Conservation (phyloP, 202 grass and related monocot genomes). For the Musa balbisiana region DNA sequence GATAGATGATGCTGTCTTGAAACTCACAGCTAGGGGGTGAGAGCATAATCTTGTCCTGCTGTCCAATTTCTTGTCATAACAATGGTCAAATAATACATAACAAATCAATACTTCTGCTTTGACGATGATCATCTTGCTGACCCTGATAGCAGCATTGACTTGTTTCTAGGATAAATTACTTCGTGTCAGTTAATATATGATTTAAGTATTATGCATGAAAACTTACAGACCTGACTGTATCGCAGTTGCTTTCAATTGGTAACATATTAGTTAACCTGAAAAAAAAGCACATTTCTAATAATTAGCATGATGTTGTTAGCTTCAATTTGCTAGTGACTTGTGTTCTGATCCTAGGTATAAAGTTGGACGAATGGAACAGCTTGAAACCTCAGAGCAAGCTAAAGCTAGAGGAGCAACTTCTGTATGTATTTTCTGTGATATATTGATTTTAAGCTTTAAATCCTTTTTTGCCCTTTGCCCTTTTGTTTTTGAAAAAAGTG, state of each 20-base stretch:
- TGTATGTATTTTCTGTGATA: slow-evolving; percentile 42
- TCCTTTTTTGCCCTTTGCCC: neutral
- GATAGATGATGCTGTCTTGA: slow-evolving; percentile 77
- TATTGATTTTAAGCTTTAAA: slow-evolving; percentile 3
- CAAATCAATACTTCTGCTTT: neutral
- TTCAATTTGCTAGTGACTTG: slow-evolving; percentile 3
- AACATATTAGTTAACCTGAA: neutral
- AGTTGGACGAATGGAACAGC: slow-evolving; percentile 96
- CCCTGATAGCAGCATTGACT: neutral
- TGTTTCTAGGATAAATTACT: neutral
- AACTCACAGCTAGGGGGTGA: slow-evolving; percentile 81
- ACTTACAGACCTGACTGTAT: neutral
- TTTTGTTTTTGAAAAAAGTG: too few relatives aligned
- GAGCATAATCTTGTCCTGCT: slow-evolving; percentile 12
- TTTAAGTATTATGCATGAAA: neutral
- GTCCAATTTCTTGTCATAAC: neutral
- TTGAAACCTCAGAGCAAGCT: slow-evolving; percentile 71
- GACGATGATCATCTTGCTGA: neutral
- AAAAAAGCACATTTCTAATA: neutral
- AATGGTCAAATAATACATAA: neutral
- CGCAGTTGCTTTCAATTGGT: neutral
- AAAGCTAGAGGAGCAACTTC: slow-evolving; percentile 74
- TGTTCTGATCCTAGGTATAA: slow-evolving; percentile 61
- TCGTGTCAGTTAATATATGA: neutral
- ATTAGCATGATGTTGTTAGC: neutral